Conservation (phyloP, 192 early-diverging fungal species). For the Mortierella hygrophila region DNA sequence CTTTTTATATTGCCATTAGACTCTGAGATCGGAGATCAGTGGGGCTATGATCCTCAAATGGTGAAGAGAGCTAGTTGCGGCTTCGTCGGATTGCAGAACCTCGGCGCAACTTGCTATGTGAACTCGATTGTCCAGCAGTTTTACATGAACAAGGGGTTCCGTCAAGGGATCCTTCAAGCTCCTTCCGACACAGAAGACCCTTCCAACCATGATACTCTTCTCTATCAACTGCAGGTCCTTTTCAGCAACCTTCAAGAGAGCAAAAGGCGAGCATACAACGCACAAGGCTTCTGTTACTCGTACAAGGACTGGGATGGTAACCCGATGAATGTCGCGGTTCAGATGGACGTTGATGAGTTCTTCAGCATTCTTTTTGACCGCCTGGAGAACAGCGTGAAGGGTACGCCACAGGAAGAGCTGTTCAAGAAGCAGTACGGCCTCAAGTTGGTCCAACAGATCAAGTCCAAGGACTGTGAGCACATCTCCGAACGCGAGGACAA, state of each 20-base stretch:
- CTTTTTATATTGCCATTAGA: slow-evolving; percentile 7
- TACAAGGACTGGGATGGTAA: slow-evolving; percentile 68
- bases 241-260: slow-evolving; percentile 66
- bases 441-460: slow-evolving; percentile 69
- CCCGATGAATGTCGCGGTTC: slow-evolving; percentile 65
- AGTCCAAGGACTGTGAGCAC: slow-evolving; percentile 67
- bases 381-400: slow-evolving; percentile 62
- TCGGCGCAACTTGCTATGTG: slow-evolving; percentile 77
- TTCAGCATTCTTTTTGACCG: slow-evolving; percentile 72
- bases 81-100: slow-evolving; percentile 68
- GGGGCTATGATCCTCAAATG: slow-evolving; percentile 61
- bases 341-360: slow-evolving; percentile 74
- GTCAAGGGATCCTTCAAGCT: slow-evolving; percentile 61
- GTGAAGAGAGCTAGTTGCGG: slow-evolving; percentile 55
- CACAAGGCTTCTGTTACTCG: slow-evolving; percentile 59
- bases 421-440: slow-evolving; percentile 70
- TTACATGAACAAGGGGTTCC: slow-evolving; percentile 66
- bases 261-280: slow-evolving; percentile 62
- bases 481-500: slow-evolving; percentile 65
- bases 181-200: slow-evolving; percentile 38
- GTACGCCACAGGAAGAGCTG: slow-evolving; percentile 59
- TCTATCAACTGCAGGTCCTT: slow-evolving; percentile 65
- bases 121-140: slow-evolving; percentile 74
- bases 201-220: slow-evolving; percentile 58
- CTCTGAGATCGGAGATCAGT: slow-evolving; percentile 52